Evolutionary conservation across 768 basidiomycete species (phyloP).

Genomic region (Lentinula aciculospora): DNA sequence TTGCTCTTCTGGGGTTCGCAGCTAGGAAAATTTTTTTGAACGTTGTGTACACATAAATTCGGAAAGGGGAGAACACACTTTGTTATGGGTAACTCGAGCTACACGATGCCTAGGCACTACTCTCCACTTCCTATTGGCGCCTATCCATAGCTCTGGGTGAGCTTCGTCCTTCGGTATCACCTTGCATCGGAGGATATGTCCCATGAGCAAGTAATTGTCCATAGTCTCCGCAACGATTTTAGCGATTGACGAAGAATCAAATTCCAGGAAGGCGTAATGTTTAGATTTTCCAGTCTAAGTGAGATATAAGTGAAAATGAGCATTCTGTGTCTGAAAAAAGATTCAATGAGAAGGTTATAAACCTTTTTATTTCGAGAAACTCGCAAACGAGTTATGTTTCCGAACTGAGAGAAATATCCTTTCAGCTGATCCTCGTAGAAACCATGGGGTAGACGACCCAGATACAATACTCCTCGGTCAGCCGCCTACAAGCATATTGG

Average conservation of each 20-base stretch:
- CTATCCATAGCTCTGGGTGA: slow-evolving; percentile 93
- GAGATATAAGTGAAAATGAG: background rate
- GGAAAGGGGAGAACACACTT: slow-evolving; percentile 39
- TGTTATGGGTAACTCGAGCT: slow-evolving; percentile 72
- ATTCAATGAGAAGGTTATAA: background rate
- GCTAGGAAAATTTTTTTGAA: slow-evolving; percentile 30
- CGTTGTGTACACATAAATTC: background rate
- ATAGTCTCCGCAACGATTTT: slow-evolving; percentile 97
- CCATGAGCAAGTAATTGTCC: slow-evolving; percentile 96
- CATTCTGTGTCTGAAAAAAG: background rate
- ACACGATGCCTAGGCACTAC: slow-evolving; percentile 69
- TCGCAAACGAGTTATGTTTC: slow-evolving; percentile 80
- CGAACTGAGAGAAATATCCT: slow-evolving; percentile 93
- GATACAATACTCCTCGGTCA: slow-evolving; percentile 80
- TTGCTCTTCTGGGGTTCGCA: slow-evolving; percentile 69
- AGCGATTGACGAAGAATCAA: slow-evolving; percentile 83
- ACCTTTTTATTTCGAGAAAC: slow-evolving; percentile 94
- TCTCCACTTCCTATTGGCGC: slow-evolving; percentile 92
- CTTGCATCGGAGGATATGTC: slow-evolving; percentile 90
- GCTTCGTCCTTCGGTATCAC: slow-evolving; percentile 85
- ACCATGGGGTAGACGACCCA: slow-evolving; percentile 92
- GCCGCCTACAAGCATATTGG: slow-evolving; percentile 26
- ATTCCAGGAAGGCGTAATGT: slow-evolving; percentile 96
- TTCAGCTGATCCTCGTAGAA: slow-evolving; percentile 95
- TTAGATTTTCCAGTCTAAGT: slow-evolving; percentile 88